A percentile compares a stretch with the other conserved stretches of the same genome.
These are phyloP conservation scores for Tripidium arundinaceum DNA, from an alignment of 202 grass and related monocot genomes.

Conservation along the genomic window DNA sequence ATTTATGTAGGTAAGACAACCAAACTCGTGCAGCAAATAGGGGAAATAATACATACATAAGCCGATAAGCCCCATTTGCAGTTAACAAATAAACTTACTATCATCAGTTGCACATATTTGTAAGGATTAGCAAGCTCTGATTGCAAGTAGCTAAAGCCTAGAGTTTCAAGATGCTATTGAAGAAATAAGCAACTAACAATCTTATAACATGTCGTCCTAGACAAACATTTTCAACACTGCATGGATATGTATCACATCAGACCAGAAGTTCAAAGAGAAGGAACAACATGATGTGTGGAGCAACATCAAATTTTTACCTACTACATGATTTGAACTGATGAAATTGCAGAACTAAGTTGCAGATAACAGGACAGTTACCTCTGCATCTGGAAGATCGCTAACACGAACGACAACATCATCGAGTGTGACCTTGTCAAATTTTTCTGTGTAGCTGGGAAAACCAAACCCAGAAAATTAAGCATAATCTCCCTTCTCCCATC, in stretches of 20 bases:
- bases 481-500: neutral
- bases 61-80: neutral
- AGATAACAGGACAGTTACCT: constrained; percentile 41
- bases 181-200: neutral
- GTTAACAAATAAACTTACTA: neutral
- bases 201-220: neutral
- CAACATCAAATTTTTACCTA: neutral
- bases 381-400: constrained; percentile 55
- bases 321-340: neutral
- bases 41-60: neutral
- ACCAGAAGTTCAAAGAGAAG: neutral
- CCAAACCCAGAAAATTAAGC: constrained; percentile 8
- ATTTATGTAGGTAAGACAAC: constrained; percentile 21
- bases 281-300: neutral
- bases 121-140: neutral
- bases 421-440: constrained; percentile 82
- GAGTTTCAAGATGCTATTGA: neutral
- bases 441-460: constrained; percentile 68
- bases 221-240: neutral
- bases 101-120: neutral
- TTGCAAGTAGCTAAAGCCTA: constrained; percentile 1
- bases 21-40: neutral
- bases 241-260: neutral
- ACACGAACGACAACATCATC: constrained; percentile 61
- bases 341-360: neutral